Base-by-base conservation (phyloP, 2,329 filamentous ascomycete species). In the Coniochaeta sp. region DNA sequence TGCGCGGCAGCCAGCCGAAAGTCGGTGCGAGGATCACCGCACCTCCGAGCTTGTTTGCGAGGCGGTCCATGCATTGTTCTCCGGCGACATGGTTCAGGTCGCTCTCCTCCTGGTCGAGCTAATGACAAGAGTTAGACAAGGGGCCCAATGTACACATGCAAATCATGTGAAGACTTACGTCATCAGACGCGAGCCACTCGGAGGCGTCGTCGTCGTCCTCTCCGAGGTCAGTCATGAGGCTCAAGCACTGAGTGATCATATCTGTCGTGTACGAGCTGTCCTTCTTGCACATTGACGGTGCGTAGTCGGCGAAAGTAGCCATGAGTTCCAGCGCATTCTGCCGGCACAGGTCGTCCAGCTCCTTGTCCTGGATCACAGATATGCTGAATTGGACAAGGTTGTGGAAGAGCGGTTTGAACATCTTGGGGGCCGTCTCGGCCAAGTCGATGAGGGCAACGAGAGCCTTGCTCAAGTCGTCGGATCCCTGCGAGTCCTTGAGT, bases 211-310 rank as follows among this genome's bases (percentile, higher is more conserved):
- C 93, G 67, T 99, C 95, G 66, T 98, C 95, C 63, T 88, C 82
- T 42, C 93, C 95, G 62, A 99, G 88, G 72, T 99, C 95, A 4
- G 95, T 98, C 95, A 99, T 99, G 67, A 99, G 78, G 67, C 93
- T 98, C 66, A 99, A 79, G 73, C 95, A 99, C 74, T 99, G 95
- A 0, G 93, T 98, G 65, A 99, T 96, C 95, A 99, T 99, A 65
- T 97, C 92, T 62, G 85, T 88, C 2, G 93, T 95, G 75, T 96
- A 99, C 12, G 87, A 89, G n/a, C 87, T 76, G 71, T 99, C 93
- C 73, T 96, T 97, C 72, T 89, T 91, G 80, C 95, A 98, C 87
- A 98, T 93, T 40, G 89, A 89, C 4, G 95, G 92, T 1, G 91
- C 90, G 69, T 93, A 95, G 71, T 99, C 95, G 65, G 93, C 93